These are phyloP conservation scores for Saturnispora galanensis DNA, from an alignment of 805 yeast species.

Conservation along the genomic window DNA sequence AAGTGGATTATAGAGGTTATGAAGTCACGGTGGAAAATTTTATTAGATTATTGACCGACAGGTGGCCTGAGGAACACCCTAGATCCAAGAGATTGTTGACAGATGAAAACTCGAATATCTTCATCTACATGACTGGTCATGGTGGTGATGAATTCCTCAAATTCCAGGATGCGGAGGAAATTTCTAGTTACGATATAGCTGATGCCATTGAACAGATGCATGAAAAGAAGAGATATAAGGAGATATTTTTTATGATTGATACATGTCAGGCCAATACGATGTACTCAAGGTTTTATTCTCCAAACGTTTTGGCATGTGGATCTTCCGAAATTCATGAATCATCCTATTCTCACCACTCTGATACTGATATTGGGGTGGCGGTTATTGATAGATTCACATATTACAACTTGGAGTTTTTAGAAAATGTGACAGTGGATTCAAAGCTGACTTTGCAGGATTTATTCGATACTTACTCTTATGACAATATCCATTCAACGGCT, in stretches of 20 bases:
- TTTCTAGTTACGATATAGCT: constrained; percentile 89
- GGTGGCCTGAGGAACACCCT: constrained; percentile 94
- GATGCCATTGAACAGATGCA: constrained; percentile 97
- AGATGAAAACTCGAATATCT: constrained; percentile 89
- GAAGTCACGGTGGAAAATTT: constrained; percentile 98
- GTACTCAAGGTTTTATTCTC: constrained; percentile 88
- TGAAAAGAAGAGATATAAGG: constrained; percentile 90
- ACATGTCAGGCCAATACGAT: constrained; percentile 98
- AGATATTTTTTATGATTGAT: constrained; percentile 94
- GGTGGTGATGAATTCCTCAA: constrained; percentile 97
- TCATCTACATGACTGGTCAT: constrained; percentile 95
- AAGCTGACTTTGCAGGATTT: constrained; percentile 69
- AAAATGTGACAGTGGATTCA: constrained; percentile 65
- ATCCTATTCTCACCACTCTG: constrained; percentile 93
- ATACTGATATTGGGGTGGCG: constrained; percentile 92
- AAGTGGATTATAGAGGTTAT: constrained; percentile 94
- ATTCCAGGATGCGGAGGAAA: constrained; percentile 97
- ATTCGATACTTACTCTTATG: constrained; percentile 76
- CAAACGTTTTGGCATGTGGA: constrained; percentile 88
- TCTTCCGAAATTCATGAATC: constrained; percentile 81
- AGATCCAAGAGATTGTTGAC: constrained; percentile 82
- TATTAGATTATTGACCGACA: constrained; percentile 81
- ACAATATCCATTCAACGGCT: constrained; percentile 80
- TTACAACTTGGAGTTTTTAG: constrained; percentile 80
- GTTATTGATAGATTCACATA: constrained; percentile 95